Conservation (phyloP, 768 basidiomycete species). For the Pleurotus tuber-regium region DNA sequence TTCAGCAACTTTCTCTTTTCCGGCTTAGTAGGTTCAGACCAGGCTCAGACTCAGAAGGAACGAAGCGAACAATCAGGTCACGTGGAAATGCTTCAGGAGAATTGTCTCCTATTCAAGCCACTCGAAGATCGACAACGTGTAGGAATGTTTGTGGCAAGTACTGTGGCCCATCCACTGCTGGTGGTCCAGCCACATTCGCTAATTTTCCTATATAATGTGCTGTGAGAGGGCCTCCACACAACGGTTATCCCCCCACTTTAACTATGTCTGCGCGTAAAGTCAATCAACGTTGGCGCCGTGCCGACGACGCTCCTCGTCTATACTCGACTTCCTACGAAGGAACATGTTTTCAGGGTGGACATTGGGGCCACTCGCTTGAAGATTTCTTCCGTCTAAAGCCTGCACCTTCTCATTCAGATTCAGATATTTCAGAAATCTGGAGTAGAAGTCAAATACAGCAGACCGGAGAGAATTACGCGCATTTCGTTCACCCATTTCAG, state of each 20-base stretch:
- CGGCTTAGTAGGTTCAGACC: no score
- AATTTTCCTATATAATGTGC: no score
- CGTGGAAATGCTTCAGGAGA: no score
- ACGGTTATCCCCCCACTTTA: neutral
- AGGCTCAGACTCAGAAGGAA: no score
- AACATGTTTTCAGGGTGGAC: neutral
- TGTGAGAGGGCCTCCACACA: no score
- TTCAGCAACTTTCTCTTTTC: no score
- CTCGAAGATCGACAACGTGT: no score
- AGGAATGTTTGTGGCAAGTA: no score
- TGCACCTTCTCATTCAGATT: neutral
- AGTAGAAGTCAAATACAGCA: neutral
- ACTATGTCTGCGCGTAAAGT: neutral
- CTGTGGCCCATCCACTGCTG: no score
- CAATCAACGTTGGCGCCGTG: neutral
- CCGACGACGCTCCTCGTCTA: neutral
- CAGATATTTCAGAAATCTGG: neutral
- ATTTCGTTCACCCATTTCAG: neutral
- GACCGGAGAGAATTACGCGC: neutral
- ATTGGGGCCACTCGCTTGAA: neutral
- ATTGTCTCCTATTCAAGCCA: no score
- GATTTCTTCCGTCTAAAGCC: neutral
- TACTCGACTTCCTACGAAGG: neutral
- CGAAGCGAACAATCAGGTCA: no score
- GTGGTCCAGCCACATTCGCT: no score